Conservation (phyloP, 2,329 filamentous ascomycete species). For the Septoria petroselini region DNA sequence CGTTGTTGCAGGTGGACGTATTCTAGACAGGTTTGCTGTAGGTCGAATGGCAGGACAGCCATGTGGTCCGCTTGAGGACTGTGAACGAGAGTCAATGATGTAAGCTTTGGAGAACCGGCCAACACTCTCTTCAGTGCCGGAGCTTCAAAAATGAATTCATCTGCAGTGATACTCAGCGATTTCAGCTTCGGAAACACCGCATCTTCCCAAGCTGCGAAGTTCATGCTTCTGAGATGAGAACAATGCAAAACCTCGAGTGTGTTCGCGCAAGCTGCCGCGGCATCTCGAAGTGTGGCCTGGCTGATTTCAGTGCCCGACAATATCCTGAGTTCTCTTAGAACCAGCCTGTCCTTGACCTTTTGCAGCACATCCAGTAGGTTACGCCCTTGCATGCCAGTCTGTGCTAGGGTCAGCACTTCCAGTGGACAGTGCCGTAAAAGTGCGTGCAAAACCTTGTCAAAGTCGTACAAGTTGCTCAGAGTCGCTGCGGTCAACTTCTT, state of each 20-base stretch:
- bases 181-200: constrained; percentile 2
- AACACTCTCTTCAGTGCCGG: too few species aligned
- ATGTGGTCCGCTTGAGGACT: too few species aligned
- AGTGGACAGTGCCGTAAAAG: constrained; percentile 40
- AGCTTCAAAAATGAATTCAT: too few species aligned
- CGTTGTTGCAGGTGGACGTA: constrained; percentile 10
- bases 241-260: constrained; percentile 14
- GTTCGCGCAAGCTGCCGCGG: not conserved
- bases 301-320: constrained; percentile 22
- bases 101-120: constrained; percentile 1
- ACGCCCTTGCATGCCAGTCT: constrained; percentile 29
- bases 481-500: constrained; percentile 38
- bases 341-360: constrained; percentile 16
- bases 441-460: constrained; percentile 41
- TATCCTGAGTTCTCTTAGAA: constrained; percentile 24
- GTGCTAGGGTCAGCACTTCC: constrained; percentile 36
- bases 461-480: constrained; percentile 40
- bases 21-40: constrained; percentile 9
- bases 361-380: constrained; percentile 23
- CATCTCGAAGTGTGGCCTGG: constrained; percentile 6
- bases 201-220: constrained; percentile 3
- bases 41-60: constrained; percentile 9
- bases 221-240: constrained; percentile 1
- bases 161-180: constrained; percentile 8
- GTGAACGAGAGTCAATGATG: constrained; percentile 9